Evolutionary conservation across 2,329 filamentous ascomycete genomes (phyloP), one percentile per base, ranked within the genome.

Genomic region (Penicillium vulpinum): DNA sequence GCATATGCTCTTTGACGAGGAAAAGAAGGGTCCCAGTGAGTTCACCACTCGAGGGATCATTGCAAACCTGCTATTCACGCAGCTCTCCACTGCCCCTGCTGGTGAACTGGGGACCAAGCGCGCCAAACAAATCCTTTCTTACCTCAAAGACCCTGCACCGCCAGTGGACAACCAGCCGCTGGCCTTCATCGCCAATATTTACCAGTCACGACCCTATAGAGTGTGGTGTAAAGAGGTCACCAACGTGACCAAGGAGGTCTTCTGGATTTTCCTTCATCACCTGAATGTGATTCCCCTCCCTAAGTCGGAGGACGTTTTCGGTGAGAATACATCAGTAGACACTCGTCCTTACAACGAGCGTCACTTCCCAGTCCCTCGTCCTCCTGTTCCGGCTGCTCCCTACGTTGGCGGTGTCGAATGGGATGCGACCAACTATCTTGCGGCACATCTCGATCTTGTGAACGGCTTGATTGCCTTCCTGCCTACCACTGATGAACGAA

Each of bases 221-320:
- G 85, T 96, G 3, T 99, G 93, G 93, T 91, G 88, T 76, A 94
- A 92, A 74, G 94, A 99, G 76, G 86, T 93, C 18, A 88, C 88
- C 58, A 92, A 90, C 67, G 93, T 97, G 46, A 96, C 92, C 40
- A 97, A 97, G 74, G 93, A 99, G 73, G 93, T 97, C 28, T 99
- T 99, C 73, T 99, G 93, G 93, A 97, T 97, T 71, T 99, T 97
- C 78, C 82, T 97, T 52, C 93, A 97, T 75, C 90, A 96, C 65
- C 81, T 96, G 56, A 97, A 97, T 67, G 88, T 97, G 44, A 84
- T 97, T 36, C 83, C 91, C 31, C 65, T 76, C 54, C 60, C 70
- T 51, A 68, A 75, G 45, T 62, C 69, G 24, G 70, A 72, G 5
- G 68, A 73, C 31, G 26, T 69, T 54, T 62, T 65, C 45, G 69